phyloP scores from a whole-genome alignment of 2,329 filamentous ascomycete species.

The Xylariaceae sp. region DNA sequence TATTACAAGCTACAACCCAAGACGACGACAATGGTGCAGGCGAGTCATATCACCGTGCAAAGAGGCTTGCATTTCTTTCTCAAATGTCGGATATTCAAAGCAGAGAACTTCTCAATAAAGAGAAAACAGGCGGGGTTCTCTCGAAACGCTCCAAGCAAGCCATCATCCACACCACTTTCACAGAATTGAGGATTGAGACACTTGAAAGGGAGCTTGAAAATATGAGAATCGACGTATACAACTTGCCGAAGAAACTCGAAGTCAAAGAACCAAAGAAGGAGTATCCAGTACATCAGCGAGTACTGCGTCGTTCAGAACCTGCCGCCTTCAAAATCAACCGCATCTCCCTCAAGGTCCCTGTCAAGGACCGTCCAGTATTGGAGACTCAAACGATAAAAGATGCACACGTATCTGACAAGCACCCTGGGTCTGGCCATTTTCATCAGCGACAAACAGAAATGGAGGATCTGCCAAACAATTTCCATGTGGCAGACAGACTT shows the following conservation, averaged over 20 bases:
- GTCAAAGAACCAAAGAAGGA: neutral
- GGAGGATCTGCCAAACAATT: neutral
- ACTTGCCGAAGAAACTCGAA: conserved; percentile 3
- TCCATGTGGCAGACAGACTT: neutral
- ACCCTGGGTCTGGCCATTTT: neutral
- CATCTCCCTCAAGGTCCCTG: neutral
- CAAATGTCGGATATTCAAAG: no score
- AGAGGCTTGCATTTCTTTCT: no score
- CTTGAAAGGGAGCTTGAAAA: conserved; percentile 3
- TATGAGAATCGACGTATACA: conserved; percentile 5
- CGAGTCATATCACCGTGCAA: neutral
- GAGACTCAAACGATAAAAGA: conserved; percentile 4
- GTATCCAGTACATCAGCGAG: neutral
- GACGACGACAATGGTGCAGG: no score
- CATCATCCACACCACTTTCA: conserved; percentile 4
- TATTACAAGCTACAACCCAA: no score
- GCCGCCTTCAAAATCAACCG: neutral
- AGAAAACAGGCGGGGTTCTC: neutral
- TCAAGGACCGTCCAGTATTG: neutral
- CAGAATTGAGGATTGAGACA: conserved; percentile 1
- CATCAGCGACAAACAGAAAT: neutral
- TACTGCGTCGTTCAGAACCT: neutral
- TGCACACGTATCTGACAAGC: neutral
- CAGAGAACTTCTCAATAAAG: no score
- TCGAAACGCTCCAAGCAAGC: conserved; percentile 4